These are phyloP conservation scores for Albatrellus ellisii DNA, from an alignment of 768 basidiomycete genomes.

Conservation along the genomic window DNA sequence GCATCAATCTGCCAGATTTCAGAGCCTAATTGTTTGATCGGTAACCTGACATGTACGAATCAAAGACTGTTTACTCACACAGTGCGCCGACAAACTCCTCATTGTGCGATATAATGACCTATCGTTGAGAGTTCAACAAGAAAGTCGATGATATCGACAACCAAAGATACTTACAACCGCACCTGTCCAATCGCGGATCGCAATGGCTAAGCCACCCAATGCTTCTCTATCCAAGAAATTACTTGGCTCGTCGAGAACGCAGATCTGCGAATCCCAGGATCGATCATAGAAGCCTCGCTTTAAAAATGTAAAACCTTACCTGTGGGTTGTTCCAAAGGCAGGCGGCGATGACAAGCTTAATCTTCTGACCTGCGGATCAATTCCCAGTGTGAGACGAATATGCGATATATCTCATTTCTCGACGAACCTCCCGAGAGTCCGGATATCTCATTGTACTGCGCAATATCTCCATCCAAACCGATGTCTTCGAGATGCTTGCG, in stretches of 20 bases:
- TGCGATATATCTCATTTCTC: not conserved
- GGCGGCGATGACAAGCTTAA: slow-evolving; percentile 90
- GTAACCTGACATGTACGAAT: slow-evolving; percentile 12
- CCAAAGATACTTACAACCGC: slow-evolving; percentile 47
- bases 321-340: slow-evolving; percentile 96
- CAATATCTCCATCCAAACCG: slow-evolving; percentile 93
- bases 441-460: slow-evolving; percentile 94
- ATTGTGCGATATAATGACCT: slow-evolving; percentile 97
- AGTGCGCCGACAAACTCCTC: slow-evolving; percentile 75
- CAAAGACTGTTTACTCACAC: slow-evolving; percentile 36
- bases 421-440: slow-evolving; percentile 80
- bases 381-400: slow-evolving; percentile 3
- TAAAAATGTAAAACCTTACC: slow-evolving; percentile 25
- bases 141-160: slow-evolving; percentile 13
- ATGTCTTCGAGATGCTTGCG: slow-evolving; percentile 92
- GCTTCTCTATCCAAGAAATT: slow-evolving; percentile 98
- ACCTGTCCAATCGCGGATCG: slow-evolving; percentile 91
- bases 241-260: slow-evolving; percentile 81
- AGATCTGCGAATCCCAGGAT: slow-evolving; percentile 30
- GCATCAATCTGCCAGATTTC: slow-evolving; percentile 93
- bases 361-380: slow-evolving; percentile 64
- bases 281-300: slow-evolving; percentile 3
- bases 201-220: slow-evolving; percentile 85
- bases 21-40: slow-evolving; percentile 38
- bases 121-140: slow-evolving; percentile 11